A percentile compares a stretch with the other conserved stretches of the same genome.
phyloP scores from a whole-genome alignment of 1,284 basidiomycete genomes.

The Sanguinoderma infundibulare region DNA sequence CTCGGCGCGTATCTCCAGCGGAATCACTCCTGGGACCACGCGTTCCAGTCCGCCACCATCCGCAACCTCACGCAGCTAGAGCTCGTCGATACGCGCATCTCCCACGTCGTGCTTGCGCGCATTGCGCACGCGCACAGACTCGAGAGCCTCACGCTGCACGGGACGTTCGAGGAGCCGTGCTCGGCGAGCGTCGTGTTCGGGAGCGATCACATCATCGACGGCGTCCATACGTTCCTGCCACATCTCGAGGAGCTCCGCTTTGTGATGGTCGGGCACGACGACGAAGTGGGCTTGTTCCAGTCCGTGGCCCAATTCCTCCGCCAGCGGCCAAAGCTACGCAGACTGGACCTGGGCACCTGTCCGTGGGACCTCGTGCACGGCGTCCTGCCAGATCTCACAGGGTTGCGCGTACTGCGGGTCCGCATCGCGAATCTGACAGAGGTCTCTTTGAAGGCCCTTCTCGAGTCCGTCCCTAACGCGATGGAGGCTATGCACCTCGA shows the following conservation, averaged over 20 bases:
- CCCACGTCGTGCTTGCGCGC: slow-evolving; percentile 61
- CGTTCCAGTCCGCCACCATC: slow-evolving; percentile 64
- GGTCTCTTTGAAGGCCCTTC: slow-evolving; percentile 42
- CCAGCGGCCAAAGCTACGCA: slow-evolving; percentile 48
- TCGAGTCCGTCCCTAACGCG: slow-evolving; percentile 48
- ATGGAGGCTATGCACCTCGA: slow-evolving; percentile 60
- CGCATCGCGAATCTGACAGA: slow-evolving; percentile 53
- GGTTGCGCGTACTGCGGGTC: slow-evolving; percentile 58
- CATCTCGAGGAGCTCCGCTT: slow-evolving; percentile 65
- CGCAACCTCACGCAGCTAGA: slow-evolving; percentile 68
- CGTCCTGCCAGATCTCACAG: slow-evolving; percentile 52
- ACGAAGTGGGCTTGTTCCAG: slow-evolving; percentile 55
- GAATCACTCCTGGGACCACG: slow-evolving; percentile 65
- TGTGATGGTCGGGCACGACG: slow-evolving; percentile 63
- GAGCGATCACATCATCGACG: slow-evolving; percentile 62
- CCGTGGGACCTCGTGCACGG: slow-evolving; percentile 62
- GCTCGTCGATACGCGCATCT: slow-evolving; percentile 67
- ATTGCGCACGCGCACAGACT: slow-evolving; percentile 64
- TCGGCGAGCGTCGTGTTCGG: slow-evolving; percentile 65
- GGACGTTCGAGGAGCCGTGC: slow-evolving; percentile 61
- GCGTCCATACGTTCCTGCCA: slow-evolving; percentile 62
- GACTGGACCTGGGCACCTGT: slow-evolving; percentile 64
- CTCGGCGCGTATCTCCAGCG: slow-evolving; percentile 68
- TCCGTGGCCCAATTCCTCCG: slow-evolving; percentile 58
- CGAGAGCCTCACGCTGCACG: slow-evolving; percentile 64